These are phyloP conservation scores for Antitrichia curtipendula DNA, from an alignment of 225 moss, liverwort and hornwort genomes.

Conservation along the genomic window DNA sequence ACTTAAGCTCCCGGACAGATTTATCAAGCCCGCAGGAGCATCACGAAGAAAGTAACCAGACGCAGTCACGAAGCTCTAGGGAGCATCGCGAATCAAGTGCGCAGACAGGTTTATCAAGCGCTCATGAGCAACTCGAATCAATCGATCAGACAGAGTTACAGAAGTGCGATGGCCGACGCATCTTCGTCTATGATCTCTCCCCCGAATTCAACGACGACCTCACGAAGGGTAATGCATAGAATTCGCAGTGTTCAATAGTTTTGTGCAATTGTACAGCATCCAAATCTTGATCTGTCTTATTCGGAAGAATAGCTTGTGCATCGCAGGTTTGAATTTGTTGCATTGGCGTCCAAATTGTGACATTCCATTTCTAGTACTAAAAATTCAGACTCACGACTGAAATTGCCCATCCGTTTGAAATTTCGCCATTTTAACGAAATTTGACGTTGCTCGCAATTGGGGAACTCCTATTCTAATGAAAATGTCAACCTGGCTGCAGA, in stretches of 20 bases:
- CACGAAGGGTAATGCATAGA: background rate
- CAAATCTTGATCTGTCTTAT: background rate
- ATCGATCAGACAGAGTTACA: background rate
- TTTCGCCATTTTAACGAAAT: background rate
- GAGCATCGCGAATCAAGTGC: background rate
- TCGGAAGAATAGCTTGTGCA: background rate
- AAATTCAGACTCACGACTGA: background rate
- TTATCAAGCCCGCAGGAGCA: background rate
- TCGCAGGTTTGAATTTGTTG: background rate
- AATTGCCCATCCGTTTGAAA: too few relatives aligned
- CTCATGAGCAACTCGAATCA: too few relatives aligned
- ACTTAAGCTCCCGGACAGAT: background rate
- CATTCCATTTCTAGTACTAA: background rate
- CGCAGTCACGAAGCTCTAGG: background rate
- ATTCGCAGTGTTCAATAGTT: background rate
- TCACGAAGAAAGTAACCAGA: background rate
- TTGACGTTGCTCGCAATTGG: background rate
- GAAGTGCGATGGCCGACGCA: conserved; percentile 16
- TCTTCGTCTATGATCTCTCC: conserved; percentile 50
- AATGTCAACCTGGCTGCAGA: background rate
- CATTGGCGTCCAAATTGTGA: background rate
- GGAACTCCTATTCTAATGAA: background rate
- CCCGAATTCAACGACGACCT: conserved; percentile 38
- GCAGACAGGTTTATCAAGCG: background rate
- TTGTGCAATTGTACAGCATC: background rate